Evolutionary conservation across 768 basidiomycete species (phyloP).

Genomic region (Tephrocybe rancida): DNA sequence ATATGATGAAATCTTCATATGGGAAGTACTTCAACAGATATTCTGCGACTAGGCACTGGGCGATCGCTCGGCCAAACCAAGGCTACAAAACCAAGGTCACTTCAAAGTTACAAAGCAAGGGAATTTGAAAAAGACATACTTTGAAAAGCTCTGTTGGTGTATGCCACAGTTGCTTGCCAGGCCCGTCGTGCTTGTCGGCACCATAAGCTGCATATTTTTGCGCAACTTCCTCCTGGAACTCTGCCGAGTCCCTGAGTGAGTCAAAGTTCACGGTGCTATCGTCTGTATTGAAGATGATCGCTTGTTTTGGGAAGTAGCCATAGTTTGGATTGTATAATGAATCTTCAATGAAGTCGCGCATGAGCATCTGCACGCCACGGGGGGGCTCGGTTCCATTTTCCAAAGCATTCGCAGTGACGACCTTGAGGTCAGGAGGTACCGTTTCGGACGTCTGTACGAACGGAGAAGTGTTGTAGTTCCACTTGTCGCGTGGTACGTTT

Average conservation of each 20-base stretch:
- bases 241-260: constrained; percentile 61
- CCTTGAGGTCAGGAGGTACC: constrained; percentile 42
- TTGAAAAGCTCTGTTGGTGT: constrained; percentile 98
- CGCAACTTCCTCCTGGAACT: constrained; percentile 86
- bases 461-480: constrained; percentile 77
- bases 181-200: constrained; percentile 58
- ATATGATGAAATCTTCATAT: constrained; percentile 93
- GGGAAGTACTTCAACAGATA: constrained; percentile 96
- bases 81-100: constrained; percentile 55
- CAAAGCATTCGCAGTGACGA: constrained; percentile 74
- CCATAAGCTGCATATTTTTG: constrained; percentile 75
- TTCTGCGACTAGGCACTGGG: constrained; percentile 85
- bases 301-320: constrained; percentile 95
- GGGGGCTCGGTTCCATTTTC: constrained; percentile 63
- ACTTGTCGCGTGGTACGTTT: constrained; percentile 52
- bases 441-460: constrained; percentile 54
- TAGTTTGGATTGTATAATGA: constrained; percentile 96
- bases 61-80: constrained; percentile 91
- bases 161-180: constrained; percentile 95
- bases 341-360: constrained; percentile 96
- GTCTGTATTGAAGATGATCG: constrained; percentile 80
- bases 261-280: constrained; percentile 69
- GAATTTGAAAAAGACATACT: constrained; percentile 52
- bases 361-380: constrained; percentile 86
- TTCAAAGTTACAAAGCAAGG: constrained; percentile 5